Base-by-base conservation (phyloP, 139 green algal species). In the Marvania coccoides region DNA sequence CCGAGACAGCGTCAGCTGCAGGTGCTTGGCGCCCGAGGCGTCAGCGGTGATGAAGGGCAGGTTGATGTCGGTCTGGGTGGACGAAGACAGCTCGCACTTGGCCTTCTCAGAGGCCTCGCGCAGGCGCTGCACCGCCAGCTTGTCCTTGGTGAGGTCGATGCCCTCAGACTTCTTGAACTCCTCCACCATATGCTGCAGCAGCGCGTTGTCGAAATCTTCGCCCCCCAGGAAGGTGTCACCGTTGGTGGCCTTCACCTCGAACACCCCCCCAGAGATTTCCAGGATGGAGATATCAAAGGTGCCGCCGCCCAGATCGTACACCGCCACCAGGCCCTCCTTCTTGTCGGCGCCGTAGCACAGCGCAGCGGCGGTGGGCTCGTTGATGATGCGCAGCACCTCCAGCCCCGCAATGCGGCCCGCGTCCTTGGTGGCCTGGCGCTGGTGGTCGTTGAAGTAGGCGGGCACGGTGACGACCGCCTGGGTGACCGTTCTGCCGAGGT, bases 41-140 rank as follows among this genome's bases (percentile, higher is more conserved):
- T 98, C 91, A n/a, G 94, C 94, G 1, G 94, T 99, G 83, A 99
- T 98, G 87, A 99, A 99, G 40, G 94, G 94, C 70, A 99, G 83
- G 82, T 98, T 98, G 81, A 99, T 95, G 64, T 98, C 94, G 14
- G 94, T 98, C 62, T 84, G 80, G 28, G 63, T 74, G 13, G 91
- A 85, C 29, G 77, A 90, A 15, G 81, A 93, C 34, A 99, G 89
- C 85, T 99, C 94, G 71, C 89, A 96, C 86, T 99, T 99, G 66
- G 94, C 94, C 81, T 96, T 96, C 79, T 96, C 90, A 9, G 87
- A 82, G 6, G 91, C 91, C 76, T 98, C 92, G 9, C 92, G 67
- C 66, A 98, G 76, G 30, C 94, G 82, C 85, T 98, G 94, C 70
- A 99, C 78, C 7, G 94, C 94, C 46, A 98, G 84, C 72, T 89